phyloP scores from a whole-genome alignment of 768 basidiomycete species.

The Amanita exitialis region DNA sequence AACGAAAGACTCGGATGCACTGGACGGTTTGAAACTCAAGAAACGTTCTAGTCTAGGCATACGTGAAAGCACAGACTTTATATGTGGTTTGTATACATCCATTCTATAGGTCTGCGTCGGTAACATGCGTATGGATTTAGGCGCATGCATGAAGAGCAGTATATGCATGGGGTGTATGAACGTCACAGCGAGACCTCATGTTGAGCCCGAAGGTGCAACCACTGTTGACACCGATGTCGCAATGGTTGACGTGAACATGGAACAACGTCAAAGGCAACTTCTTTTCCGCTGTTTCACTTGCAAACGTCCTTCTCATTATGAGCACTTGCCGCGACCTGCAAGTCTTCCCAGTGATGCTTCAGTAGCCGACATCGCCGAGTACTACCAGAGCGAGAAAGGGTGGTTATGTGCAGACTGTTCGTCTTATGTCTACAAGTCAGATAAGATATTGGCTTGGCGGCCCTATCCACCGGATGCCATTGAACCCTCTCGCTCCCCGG shows the following conservation, averaged over 20 bases:
- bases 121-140: constrained; percentile 15
- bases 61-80: constrained; percentile 65
- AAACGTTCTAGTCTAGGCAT: constrained; percentile 37
- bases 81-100: constrained; percentile 41
- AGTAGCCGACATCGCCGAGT: constrained; percentile 37
- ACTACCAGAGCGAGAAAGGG: constrained; percentile 43
- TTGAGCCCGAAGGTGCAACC: constrained; percentile 5
- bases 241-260: constrained; percentile 23
- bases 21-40: constrained; percentile 20
- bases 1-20: constrained; percentile 14
- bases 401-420: constrained; percentile 77
- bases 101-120: not conserved
- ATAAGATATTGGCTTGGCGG: constrained; percentile 90
- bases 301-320: constrained; percentile 77
- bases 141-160: constrained; percentile 62
- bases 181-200: constrained; percentile 39
- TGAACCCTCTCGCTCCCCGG: constrained; percentile 33
- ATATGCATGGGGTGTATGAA: constrained; percentile 71
- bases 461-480: constrained; percentile 60
- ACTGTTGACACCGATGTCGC: constrained; percentile 5
- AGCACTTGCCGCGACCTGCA: constrained; percentile 48
- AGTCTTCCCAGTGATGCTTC: constrained; percentile 21
- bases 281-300: constrained; percentile 80
- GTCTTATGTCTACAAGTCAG: constrained; percentile 59
- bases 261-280: constrained; percentile 24